Conservation (phyloP, 2,329 filamentous ascomycete species). For the Xylariaceae sp. region DNA sequence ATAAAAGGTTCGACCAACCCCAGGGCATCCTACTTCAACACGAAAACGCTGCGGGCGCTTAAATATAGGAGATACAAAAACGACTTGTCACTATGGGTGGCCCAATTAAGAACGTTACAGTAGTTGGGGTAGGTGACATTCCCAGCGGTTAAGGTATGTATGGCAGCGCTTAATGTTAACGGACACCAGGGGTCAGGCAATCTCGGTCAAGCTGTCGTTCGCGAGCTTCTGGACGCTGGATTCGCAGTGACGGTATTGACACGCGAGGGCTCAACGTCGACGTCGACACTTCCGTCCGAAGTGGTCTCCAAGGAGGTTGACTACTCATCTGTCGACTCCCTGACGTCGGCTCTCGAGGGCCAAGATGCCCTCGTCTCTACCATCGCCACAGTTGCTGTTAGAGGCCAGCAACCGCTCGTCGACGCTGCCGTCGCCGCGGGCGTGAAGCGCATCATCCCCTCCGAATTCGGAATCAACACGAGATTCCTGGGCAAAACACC, state of each 20-base stretch:
- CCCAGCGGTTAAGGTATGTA: neutral
- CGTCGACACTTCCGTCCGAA: conserved; percentile 42
- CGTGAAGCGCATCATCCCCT: conserved; percentile 63
- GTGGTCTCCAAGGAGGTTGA: conserved; percentile 55
- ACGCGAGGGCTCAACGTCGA: conserved; percentile 50
- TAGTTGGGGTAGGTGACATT: conserved; percentile 35
- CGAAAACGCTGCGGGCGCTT: neutral
- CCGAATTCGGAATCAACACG: conserved; percentile 56
- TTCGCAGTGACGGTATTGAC: conserved; percentile 59
- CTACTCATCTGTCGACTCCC: conserved; percentile 52
- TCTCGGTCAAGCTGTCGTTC: conserved; percentile 38
- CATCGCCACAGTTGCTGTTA: conserved; percentile 49
- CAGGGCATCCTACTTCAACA: neutral
- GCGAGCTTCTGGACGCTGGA: conserved; percentile 41
- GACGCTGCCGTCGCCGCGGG: conserved; percentile 63
- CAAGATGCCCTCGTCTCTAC: conserved; percentile 62
- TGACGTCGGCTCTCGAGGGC: conserved; percentile 55
- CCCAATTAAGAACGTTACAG: conserved; percentile 35
- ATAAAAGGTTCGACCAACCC: conserved; percentile 6
- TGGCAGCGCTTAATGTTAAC: conserved; percentile 8
- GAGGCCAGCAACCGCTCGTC: conserved; percentile 57
- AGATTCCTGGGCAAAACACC: conserved; percentile 30
- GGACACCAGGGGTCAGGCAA: conserved; percentile 43
- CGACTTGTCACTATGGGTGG: conserved; percentile 24
- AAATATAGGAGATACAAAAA: neutral